phyloP scores from a whole-genome alignment of 1,284 basidiomycete species.

The Macrocystidia cucumis region DNA sequence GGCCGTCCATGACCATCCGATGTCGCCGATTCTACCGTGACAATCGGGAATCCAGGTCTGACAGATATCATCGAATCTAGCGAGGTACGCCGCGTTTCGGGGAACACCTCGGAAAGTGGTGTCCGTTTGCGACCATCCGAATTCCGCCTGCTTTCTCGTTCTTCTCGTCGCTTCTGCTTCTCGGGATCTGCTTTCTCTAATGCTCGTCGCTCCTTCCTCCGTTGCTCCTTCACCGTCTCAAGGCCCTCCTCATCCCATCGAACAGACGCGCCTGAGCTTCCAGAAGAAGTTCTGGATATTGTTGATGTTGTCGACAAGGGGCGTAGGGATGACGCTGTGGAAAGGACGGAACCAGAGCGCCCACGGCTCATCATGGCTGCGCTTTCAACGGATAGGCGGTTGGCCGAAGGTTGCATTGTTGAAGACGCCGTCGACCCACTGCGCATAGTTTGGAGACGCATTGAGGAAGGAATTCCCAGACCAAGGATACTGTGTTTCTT shows the following conservation, averaged over 20 bases:
- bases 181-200: constrained; percentile 20
- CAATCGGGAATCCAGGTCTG: constrained; percentile 25
- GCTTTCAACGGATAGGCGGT: constrained; percentile 40
- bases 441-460: constrained; percentile 36
- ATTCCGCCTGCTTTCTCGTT: constrained; percentile 17
- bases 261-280: constrained; percentile 39
- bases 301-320: constrained; percentile 50
- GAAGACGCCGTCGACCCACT: constrained; percentile 28
- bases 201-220: constrained; percentile 36
- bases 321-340: constrained; percentile 46
- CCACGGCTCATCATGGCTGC: constrained; percentile 19
- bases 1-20: constrained; percentile 35
- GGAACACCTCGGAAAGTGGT: constrained; percentile 41
- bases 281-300: constrained; percentile 36
- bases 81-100: constrained; percentile 18
- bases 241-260: constrained; percentile 62
- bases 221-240: constrained; percentile 42
- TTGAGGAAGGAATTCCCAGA: constrained; percentile 36
- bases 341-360: constrained; percentile 35
- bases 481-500: constrained; percentile 57
- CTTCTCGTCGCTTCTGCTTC: constrained; percentile 11
- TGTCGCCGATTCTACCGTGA: constrained; percentile 45
- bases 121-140: constrained; percentile 39
- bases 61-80: constrained; percentile 2
- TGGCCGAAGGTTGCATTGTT: constrained; percentile 10